These are phyloP conservation scores for Camellia granthamiana DNA, from an alignment of 148 eudicot genomes.

Conservation along the genomic window DNA sequence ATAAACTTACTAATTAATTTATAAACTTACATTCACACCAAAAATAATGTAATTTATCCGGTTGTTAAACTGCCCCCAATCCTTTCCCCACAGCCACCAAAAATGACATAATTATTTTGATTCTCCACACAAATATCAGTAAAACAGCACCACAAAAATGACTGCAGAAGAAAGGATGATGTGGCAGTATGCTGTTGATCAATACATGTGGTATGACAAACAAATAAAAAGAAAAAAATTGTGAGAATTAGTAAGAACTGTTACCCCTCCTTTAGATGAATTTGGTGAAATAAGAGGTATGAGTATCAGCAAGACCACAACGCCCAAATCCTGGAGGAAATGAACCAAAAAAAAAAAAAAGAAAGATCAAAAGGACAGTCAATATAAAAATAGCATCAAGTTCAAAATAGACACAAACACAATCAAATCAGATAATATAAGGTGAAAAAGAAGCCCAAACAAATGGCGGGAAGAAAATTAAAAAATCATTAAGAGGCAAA, in stretches of 20 bases:
- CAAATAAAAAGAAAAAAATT: no score
- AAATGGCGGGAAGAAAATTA: no score
- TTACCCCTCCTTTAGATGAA: constrained; percentile 99
- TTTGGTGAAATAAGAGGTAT: constrained; percentile 97
- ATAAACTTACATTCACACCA: no score
- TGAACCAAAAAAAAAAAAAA: constrained; percentile 9
- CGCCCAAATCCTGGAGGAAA: constrained; percentile 82
- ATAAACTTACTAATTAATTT: no score
- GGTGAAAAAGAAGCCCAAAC: no score
- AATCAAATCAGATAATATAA: background rate
- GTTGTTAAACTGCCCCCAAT: no score
- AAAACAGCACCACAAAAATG: no score
- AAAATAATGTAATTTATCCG: no score
- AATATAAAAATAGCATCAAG: background rate
- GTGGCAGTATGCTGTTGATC: background rate
- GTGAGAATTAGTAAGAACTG: constrained; percentile 14
- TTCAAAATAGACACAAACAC: constrained; percentile 6
- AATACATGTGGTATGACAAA: background rate
- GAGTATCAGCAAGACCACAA: constrained; percentile 95
- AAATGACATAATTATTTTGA: no score
- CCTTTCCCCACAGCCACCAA: no score
- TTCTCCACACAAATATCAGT: no score
- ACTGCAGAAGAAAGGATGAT: background rate
- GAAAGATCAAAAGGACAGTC: background rate
- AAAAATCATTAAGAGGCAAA: no score